These are phyloP conservation scores for Sisymbrium altissimum DNA, from an alignment of 345 rosid genomes.

Conservation along the genomic window DNA sequence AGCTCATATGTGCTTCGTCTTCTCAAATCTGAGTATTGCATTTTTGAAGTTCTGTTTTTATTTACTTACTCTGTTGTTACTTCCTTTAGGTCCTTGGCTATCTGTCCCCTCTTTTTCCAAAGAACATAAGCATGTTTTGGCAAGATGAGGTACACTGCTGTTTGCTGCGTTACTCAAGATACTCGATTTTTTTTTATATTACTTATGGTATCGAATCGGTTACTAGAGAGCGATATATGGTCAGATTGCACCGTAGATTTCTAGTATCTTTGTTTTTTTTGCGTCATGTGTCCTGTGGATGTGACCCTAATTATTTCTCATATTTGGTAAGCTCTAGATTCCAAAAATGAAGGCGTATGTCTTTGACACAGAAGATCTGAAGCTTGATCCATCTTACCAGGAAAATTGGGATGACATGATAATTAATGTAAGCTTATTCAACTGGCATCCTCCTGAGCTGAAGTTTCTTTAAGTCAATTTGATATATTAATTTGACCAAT, in stretches of 20 bases:
- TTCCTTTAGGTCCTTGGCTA: slow-evolving; percentile 75
- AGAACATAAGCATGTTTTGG: slow-evolving; percentile 84
- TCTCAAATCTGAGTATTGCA: not conserved
- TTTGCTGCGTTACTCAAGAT: slow-evolving; percentile 24
- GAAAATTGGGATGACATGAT: slow-evolving; percentile 99
- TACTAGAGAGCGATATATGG: not conserved
- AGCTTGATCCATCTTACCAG: slow-evolving; percentile 85
- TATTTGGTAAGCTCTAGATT: slow-evolving; percentile 93
- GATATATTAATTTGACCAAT: not conserved
- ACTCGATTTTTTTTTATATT: not conserved
- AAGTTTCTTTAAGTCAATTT: not conserved
- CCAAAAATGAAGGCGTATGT: slow-evolving; percentile 99
- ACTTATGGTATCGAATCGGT: not conserved
- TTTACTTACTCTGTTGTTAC: slow-evolving; percentile 6
- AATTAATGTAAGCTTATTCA: slow-evolving; percentile 60
- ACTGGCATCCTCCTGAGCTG: not conserved
- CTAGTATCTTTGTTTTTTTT: not conserved
- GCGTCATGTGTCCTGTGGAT: not conserved
- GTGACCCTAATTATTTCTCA: slow-evolving; percentile 45
- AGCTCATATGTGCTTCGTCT: slow-evolving; percentile 4
- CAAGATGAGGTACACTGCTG: slow-evolving; percentile 84
- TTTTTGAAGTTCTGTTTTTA: slow-evolving; percentile 12
- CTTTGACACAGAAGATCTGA: slow-evolving; percentile 90
- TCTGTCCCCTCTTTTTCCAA: slow-evolving; percentile 92
- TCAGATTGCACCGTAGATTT: not conserved